Evolutionary conservation across 2,329 filamentous ascomycete species (phyloP).

Genomic region (Phyllosticta citribraziliensis): DNA sequence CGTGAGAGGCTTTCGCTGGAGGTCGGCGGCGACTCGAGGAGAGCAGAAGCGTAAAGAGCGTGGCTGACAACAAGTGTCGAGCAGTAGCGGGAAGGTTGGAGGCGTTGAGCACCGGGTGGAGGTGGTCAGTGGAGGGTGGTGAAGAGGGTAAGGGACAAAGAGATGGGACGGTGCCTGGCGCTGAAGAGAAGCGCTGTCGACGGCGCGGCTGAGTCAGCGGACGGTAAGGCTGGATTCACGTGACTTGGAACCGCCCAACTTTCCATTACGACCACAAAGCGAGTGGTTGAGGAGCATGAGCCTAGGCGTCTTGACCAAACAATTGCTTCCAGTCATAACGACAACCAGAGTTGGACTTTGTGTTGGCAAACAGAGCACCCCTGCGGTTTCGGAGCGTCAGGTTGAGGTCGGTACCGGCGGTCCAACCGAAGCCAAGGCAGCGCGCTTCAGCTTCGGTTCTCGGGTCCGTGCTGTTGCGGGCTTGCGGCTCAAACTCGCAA

Average conservation of each 20-base stretch:
- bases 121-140: background rate
- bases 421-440: background rate
- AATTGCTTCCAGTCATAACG: too few species aligned
- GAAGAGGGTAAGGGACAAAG: background rate
- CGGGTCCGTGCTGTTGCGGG: background rate
- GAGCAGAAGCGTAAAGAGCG: background rate
- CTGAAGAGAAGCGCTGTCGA: background rate
- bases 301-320: too few species aligned
- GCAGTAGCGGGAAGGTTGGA: background rate
- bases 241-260: background rate
- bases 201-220: background rate
- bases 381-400: background rate
- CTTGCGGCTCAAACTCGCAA: slow-evolving; percentile 2
- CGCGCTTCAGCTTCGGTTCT: background rate
- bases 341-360: background rate
- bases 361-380: background rate
- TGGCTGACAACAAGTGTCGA: background rate
- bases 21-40: background rate
- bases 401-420: background rate
- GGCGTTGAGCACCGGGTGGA: background rate
- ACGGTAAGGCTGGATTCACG: background rate
- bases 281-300: too few species aligned
- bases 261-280: too few species aligned
- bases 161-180: background rate
- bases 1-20: background rate